These are phyloP conservation scores for Penicillium sp. DNA, from an alignment of 2,329 filamentous ascomycete species.

Conservation along the genomic window DNA sequence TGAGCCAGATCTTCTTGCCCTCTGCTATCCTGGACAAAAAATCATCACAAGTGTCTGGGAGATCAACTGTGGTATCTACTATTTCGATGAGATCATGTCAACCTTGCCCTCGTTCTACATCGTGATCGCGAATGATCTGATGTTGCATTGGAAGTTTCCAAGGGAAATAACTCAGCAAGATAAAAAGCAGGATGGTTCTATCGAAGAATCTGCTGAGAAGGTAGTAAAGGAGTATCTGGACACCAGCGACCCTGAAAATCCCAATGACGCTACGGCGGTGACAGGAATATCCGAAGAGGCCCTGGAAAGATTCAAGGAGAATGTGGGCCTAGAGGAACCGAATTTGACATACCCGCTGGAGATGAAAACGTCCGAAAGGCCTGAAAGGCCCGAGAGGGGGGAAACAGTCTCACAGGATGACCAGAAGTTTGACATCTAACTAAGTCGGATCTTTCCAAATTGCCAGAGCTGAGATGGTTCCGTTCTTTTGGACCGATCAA, in stretches of 20 bases:
- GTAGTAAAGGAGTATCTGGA: background rate
- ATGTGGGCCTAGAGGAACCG: background rate
- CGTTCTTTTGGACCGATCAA: too few species aligned
- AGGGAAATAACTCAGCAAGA: background rate
- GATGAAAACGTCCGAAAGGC: background rate
- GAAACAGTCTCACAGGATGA: background rate
- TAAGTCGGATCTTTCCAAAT: too few species aligned
- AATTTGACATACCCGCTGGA: background rate
- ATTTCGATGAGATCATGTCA: slow-evolving; percentile 63
- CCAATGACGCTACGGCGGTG: background rate
- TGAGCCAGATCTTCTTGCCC: slow-evolving; percentile 63
- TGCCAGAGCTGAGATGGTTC: too few species aligned
- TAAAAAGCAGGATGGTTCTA: background rate
- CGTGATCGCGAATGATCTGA: slow-evolving; percentile 70
- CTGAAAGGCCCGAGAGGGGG: background rate
- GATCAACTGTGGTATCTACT: slow-evolving; percentile 64
- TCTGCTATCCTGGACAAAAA: slow-evolving; percentile 69
- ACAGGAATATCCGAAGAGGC: background rate
- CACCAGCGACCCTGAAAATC: background rate
- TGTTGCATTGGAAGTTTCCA: slow-evolving; percentile 68
- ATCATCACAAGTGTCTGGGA: slow-evolving; percentile 60
- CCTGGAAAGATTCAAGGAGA: background rate
- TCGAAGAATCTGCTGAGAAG: background rate
- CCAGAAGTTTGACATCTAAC: too few species aligned
- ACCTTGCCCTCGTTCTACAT: slow-evolving; percentile 67